Evolutionary conservation across 2,329 filamentous ascomycete genomes (phyloP).

Genomic region (Fusarium poae): DNA sequence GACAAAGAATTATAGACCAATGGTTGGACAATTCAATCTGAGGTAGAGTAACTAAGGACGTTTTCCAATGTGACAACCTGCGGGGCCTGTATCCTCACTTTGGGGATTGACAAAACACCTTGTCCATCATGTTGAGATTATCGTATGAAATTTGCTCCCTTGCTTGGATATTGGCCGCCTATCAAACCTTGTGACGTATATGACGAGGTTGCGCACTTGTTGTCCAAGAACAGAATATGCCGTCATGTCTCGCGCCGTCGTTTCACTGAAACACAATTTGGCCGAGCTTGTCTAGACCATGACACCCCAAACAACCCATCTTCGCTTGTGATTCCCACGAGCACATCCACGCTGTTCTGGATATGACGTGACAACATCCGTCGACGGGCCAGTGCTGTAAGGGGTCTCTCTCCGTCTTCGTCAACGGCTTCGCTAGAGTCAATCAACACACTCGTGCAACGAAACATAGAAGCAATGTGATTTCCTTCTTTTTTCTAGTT

Average conservation of each 20-base stretch:
- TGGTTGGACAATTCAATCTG: constrained; percentile 29
- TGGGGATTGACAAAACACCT: neutral
- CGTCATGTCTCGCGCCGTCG: constrained; percentile 43
- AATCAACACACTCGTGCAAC: constrained; percentile 29
- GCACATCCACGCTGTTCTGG: constrained; percentile 1
- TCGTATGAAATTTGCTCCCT: constrained; percentile 25
- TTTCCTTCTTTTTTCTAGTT: constrained; percentile 49
- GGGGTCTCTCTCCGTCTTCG: constrained; percentile 12
- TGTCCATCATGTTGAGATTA: neutral
- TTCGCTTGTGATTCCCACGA: constrained; percentile 25
- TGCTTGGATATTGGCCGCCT: constrained; percentile 15
- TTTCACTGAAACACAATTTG: constrained; percentile 39
- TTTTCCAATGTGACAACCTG: constrained; percentile 8
- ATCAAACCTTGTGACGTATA: constrained; percentile 38
- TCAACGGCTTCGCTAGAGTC: constrained; percentile 13
- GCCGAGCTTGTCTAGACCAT: constrained; percentile 17
- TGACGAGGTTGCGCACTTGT: constrained; percentile 12
- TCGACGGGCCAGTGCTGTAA: constrained; percentile 10
- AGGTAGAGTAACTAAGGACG: neutral
- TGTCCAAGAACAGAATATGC: constrained; percentile 26
- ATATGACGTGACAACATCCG: constrained; percentile 18
- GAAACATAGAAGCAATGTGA: constrained; percentile 37
- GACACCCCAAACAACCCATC: constrained; percentile 12
- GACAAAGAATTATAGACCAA: constrained; percentile 19
- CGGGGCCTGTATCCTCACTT: constrained; percentile 10